Percentiles rank a stretch among this genome's conserved stretches.
Evolutionary conservation across 768 basidiomycete genomes (phyloP).

Genomic region (Tulasnella sp.): DNA sequence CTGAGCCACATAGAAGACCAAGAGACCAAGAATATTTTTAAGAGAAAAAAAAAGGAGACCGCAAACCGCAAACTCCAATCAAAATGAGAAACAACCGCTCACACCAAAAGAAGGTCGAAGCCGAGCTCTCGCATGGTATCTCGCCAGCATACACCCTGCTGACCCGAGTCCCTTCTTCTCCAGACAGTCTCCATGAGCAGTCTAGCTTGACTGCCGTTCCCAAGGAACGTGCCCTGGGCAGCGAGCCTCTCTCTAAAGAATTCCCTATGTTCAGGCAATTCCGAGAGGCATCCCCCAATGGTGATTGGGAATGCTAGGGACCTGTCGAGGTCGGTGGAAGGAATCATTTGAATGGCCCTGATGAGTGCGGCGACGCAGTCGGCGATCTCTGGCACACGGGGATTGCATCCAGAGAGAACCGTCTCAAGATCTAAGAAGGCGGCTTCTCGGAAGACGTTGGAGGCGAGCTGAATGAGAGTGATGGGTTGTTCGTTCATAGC

Average conservation of each 20-base stretch:
- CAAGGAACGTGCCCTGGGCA: conserved; percentile 40
- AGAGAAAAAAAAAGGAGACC: too few relatives aligned
- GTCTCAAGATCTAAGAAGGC: conserved; percentile 15
- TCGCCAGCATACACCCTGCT: conserved; percentile 40
- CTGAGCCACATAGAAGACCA: too few relatives aligned
- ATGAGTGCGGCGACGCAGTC: conserved; percentile 11
- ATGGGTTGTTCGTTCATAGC: conserved; percentile 6
- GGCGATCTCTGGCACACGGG: conserved; percentile 12
- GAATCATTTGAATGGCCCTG: conserved; percentile 9
- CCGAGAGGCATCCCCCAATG: conserved; percentile 14
- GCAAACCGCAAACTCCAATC: too few relatives aligned
- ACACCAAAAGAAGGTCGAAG: conserved; percentile 41
- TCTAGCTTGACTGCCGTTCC: conserved; percentile 45
- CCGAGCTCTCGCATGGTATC: conserved; percentile 42
- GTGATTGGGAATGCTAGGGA: conserved; percentile 16
- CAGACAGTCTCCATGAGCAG: conserved; percentile 56
- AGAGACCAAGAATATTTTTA: too few relatives aligned
- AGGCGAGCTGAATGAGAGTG: conserved; percentile 11
- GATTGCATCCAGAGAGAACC: conserved; percentile 10
- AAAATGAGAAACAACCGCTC: conserved; percentile 18
- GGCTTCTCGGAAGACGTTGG: conserved; percentile 17
- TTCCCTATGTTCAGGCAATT: conserved; percentile 35
- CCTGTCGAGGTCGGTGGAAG: conserved; percentile 14
- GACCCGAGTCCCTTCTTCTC: conserved; percentile 42
- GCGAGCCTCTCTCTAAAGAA: conserved; percentile 46